Conservation (phyloP, 2,329 filamentous ascomycete genomes). For the Chrysoporthe cubensis region DNA sequence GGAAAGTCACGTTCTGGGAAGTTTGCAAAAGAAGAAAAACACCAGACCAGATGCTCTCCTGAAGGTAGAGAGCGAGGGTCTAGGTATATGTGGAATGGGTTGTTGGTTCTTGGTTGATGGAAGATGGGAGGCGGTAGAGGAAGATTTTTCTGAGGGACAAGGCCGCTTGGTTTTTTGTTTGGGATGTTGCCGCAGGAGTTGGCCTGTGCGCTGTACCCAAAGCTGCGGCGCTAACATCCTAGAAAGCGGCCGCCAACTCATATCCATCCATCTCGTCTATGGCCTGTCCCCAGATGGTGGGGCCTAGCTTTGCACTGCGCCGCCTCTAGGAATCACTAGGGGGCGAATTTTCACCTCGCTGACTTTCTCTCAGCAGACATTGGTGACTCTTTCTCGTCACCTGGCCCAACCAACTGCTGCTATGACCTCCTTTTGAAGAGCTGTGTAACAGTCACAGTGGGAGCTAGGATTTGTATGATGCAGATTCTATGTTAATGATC, state of each 20-base stretch:
- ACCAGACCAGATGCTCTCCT: constrained; percentile 56
- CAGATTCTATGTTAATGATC: neutral
- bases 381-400: neutral
- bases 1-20: constrained; percentile 31
- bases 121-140: constrained; percentile 23
- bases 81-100: constrained; percentile 24
- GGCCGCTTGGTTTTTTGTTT: constrained; percentile 13
- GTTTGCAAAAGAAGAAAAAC: constrained; percentile 40
- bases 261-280: neutral
- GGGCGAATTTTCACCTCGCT: neutral
- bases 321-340: neutral
- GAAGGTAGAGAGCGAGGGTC: constrained; percentile 42
- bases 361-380: neutral
- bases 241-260: neutral
- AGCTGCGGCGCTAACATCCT: neutral
- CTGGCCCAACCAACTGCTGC: neutral
- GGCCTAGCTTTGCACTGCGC: neutral
- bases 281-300: neutral
- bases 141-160: constrained; percentile 22
- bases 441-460: neutral
- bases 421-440: neutral
- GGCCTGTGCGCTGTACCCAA: constrained; percentile 9
- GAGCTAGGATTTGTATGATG: neutral
- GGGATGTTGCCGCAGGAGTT: constrained; percentile 11
- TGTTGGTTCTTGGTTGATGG: constrained; percentile 22